These are phyloP conservation scores for Meyerozyma carpophila DNA, from an alignment of 1,139 yeast genomes.

Conservation along the genomic window DNA sequence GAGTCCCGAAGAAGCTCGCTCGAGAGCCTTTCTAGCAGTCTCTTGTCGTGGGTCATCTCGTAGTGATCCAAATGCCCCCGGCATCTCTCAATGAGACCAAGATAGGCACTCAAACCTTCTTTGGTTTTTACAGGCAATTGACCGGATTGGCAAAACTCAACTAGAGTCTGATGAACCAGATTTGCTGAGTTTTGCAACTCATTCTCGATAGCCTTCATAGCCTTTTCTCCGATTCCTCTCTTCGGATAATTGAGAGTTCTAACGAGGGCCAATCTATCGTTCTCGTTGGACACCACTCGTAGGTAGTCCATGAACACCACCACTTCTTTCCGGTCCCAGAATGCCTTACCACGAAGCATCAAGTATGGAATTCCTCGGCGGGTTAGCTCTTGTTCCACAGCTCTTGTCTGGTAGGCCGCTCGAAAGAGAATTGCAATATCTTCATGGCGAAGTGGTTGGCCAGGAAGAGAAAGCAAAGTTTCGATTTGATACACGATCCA, in stretches of 20 bases:
- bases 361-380: constrained; percentile 54
- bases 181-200: constrained; percentile 3
- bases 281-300: constrained; percentile 50
- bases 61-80: constrained; percentile 9
- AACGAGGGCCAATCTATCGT: constrained; percentile 54
- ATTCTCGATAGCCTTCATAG: constrained; percentile 35
- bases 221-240: constrained; percentile 65
- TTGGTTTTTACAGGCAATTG: constrained; percentile 10
- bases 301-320: constrained; percentile 57
- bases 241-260: constrained; percentile 58
- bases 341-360: constrained; percentile 66
- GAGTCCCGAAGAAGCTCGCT: constrained; percentile 21
- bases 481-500: constrained; percentile 54
- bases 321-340: constrained; percentile 77
- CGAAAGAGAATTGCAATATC: constrained; percentile 75
- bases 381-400: constrained; percentile 58
- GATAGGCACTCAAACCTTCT: constrained; percentile 18
- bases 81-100: constrained; percentile 26
- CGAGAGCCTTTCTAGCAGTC: not conserved
- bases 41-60: constrained; percentile 4
- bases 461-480: constrained; percentile 36
- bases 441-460: constrained; percentile 29
- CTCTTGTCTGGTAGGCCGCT: constrained; percentile 50
- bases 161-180: not conserved
- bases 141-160: not conserved